phyloP scores from a whole-genome alignment of 257 asterid genomes.

The Gardenia jasminoides region DNA sequence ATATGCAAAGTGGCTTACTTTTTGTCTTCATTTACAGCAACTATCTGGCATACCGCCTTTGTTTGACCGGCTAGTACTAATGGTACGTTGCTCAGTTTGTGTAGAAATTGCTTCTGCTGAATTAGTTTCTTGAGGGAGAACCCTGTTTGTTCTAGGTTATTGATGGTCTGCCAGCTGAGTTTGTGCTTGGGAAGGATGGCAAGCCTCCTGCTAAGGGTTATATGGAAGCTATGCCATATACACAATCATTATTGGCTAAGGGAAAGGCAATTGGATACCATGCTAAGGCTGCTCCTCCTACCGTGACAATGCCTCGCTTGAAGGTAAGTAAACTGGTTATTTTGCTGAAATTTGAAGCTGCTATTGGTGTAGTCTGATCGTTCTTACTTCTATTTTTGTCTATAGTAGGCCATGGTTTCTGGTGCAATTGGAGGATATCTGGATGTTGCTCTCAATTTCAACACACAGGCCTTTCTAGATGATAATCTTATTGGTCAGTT shows the following conservation, averaged over 20 bases:
- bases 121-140: neutral
- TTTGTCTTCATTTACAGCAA: constrained; percentile 38
- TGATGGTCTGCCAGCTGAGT: constrained; percentile 95
- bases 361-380: constrained; percentile 10
- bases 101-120: constrained; percentile 1
- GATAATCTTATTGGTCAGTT: constrained; percentile 90
- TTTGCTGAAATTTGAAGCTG: constrained; percentile 6
- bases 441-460: constrained; percentile 88
- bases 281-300: constrained; percentile 96
- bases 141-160: constrained; percentile 50
- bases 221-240: constrained; percentile 82
- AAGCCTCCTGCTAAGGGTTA: constrained; percentile 59
- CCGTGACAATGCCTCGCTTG: constrained; percentile 96
- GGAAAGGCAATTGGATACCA: constrained; percentile 79
- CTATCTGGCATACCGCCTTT: constrained; percentile 68
- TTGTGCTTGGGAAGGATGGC: constrained; percentile 79
- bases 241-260: constrained; percentile 64
- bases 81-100: constrained; percentile 45
- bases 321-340: constrained; percentile 46
- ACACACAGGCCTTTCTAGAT: constrained; percentile 80
- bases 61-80: constrained; percentile 61
- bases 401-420: constrained; percentile 81
- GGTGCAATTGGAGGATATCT: constrained; percentile 92
- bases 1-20: neutral
- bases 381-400: neutral